phyloP scores from a whole-genome alignment of 176 grass and related monocot genomes.

The Carex pumila region DNA sequence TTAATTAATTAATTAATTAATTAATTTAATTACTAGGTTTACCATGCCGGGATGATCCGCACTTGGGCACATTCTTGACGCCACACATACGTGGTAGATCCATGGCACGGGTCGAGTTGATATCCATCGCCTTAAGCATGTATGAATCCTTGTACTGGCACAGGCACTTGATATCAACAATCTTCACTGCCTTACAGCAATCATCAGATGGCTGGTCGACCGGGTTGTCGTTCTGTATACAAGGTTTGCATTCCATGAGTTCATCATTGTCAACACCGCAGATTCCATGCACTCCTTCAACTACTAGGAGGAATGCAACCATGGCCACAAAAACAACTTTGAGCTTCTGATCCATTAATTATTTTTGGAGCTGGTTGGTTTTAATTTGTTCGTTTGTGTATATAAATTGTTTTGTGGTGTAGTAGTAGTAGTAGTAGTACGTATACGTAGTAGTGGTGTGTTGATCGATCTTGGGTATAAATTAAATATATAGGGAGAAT shows the following conservation, averaged over 20 bases:
- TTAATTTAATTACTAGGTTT: no score
- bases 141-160: conserved; percentile 20
- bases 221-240: background rate
- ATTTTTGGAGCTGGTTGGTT: background rate
- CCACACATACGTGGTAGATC: background rate
- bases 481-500: background rate
- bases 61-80: background rate
- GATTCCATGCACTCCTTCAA: conserved; percentile 17
- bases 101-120: background rate
- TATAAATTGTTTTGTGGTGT: conserved; percentile 3
- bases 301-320: background rate
- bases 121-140: background rate
- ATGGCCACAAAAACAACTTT: background rate
- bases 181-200: background rate
- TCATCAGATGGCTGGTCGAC: background rate
- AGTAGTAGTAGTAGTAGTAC: background rate
- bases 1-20: no score
- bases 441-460: background rate
- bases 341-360: conserved; percentile 12
- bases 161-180: background rate
- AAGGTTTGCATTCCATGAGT: background rate
- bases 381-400: background rate
- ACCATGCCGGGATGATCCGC: background rate
- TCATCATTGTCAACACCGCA: conserved; percentile 8
- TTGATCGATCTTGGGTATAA: background rate